These are phyloP conservation scores for Tolypocladium paradoxum DNA, from an alignment of 2,329 filamentous ascomycete genomes.

Conservation along the genomic window DNA sequence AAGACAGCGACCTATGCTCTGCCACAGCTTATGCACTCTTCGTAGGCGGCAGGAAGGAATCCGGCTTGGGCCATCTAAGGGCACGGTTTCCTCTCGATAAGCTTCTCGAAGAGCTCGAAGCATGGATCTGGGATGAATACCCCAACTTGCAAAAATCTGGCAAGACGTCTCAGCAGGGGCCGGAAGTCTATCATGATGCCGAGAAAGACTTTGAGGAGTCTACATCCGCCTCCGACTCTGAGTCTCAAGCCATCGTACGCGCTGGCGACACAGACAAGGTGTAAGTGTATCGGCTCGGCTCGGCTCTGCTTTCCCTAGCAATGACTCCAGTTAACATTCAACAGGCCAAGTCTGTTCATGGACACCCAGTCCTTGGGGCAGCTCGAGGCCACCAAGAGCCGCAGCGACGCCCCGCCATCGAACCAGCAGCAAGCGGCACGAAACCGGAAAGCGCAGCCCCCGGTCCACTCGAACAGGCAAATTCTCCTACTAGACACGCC, in stretches of 20 bases:
- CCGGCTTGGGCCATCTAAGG: slow-evolving; percentile 6
- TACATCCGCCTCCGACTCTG: not conserved
- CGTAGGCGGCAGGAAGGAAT: not conserved
- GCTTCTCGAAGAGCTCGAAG: slow-evolving; percentile 9
- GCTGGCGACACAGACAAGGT: not conserved
- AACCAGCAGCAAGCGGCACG: not conserved
- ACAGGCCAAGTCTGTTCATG: not conserved
- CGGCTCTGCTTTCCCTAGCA: not conserved
- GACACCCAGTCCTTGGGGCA: slow-evolving; percentile 10
- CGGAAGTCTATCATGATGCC: not conserved
- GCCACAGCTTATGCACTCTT: not conserved
- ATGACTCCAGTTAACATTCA: not conserved
- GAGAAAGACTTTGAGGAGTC: not conserved
- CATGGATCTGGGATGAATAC: slow-evolving; percentile 11
- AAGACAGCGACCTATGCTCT: not conserved
- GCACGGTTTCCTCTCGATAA: slow-evolving; percentile 7
- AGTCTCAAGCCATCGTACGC: not conserved
- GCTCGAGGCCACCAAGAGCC: slow-evolving; percentile 11
- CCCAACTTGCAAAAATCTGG: not conserved
- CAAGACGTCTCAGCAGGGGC: not conserved
- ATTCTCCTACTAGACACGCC: not conserved
- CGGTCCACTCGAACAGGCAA: not conserved
- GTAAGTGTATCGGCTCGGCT: not conserved
- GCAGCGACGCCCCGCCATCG: slow-evolving; percentile 11
- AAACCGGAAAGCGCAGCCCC: not conserved